Base-by-base conservation (phyloP, 257 asterid genomes). In the Thymus quinquecostatus region DNA sequence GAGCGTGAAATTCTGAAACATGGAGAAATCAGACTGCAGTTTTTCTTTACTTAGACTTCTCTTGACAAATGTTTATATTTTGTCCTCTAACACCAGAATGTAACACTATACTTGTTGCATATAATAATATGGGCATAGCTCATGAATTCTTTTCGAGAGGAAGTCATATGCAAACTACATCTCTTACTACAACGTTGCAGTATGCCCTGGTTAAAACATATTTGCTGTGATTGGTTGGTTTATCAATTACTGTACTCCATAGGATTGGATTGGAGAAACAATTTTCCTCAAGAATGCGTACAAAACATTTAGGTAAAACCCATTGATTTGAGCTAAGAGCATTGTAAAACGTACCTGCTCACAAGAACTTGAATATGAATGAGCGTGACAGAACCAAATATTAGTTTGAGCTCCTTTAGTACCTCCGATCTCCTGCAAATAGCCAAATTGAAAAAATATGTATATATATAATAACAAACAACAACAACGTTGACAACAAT, bases 371-470 rank as follows among this genome's bases (percentile, higher is more conserved):
- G 87, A 32, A 81, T 81, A 49, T 96, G 98, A 76, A 88, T 77
- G 65, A 79, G 78, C 61, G 80, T 79, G 53, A 83, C 67, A 3
- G 95, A 82, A 73, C 93, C 91, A 78, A 87, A 93, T 78, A 90
- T 64, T 72, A 79, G n/a, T 69, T 78, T 80, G 62, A 93, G 86
- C 82, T 90, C 96, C 85, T 85, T 76, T 82, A 87, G 60, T 65
- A 91, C 82, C 61, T 91, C 96, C 40, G 76, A 27, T 6, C 89
- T 82, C 87, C 98, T 93, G 88, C 83, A 72, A 68, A 85, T 21
- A 21, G 21, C 21, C 21, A 21, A 21, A 21, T 21, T 21, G 21
- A 21, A 21, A 21, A 21, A 21, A 21, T 21, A 21, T 21, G 21
- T 21, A 21, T 21, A 21, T 21, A 21, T 21, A 21, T 21, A 21